phyloP scores from a whole-genome alignment of 768 basidiomycete species.

The Trametes coccinea region DNA sequence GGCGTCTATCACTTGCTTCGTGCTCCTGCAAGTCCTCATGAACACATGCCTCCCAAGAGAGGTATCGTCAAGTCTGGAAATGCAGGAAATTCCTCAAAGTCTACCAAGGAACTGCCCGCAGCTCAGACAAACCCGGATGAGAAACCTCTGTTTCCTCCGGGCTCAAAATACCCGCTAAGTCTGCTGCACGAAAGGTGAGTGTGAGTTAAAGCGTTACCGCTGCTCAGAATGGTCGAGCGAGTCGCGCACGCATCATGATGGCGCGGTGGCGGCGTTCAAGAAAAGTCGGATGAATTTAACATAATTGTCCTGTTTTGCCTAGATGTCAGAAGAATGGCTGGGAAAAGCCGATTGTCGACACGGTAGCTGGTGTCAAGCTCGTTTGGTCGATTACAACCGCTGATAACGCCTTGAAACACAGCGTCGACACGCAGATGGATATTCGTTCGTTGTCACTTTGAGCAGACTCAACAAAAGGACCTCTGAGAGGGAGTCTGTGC shows the following conservation, averaged over 20 bases:
- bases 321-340: conserved; percentile 90
- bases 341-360: conserved; percentile 81
- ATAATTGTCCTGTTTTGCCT: not conserved
- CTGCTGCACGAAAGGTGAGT: conserved; percentile 74
- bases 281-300: too few relatives aligned
- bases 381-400: not conserved
- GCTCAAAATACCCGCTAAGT: conserved; percentile 81
- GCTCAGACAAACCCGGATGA: conserved; percentile 33
- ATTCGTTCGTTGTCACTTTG: conserved; percentile 70
- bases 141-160: conserved; percentile 75
- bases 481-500: conserved; percentile 65
- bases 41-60: conserved; percentile 62
- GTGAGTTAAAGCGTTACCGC: not conserved
- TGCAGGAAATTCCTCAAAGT: conserved; percentile 82
- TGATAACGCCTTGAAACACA: conserved; percentile 27
- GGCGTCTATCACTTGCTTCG: conserved; percentile 2
- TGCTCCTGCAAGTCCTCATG: not conserved
- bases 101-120: conserved; percentile 27
- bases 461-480: conserved; percentile 68
- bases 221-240: too few relatives aligned
- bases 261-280: too few relatives aligned
- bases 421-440: conserved; percentile 51
- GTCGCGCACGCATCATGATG: too few relatives aligned
- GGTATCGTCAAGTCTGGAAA: conserved; percentile 88
- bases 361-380: conserved; percentile 41